phyloP scores from a whole-genome alignment of 1,284 basidiomycete genomes.

The Ustilago trichophora region DNA sequence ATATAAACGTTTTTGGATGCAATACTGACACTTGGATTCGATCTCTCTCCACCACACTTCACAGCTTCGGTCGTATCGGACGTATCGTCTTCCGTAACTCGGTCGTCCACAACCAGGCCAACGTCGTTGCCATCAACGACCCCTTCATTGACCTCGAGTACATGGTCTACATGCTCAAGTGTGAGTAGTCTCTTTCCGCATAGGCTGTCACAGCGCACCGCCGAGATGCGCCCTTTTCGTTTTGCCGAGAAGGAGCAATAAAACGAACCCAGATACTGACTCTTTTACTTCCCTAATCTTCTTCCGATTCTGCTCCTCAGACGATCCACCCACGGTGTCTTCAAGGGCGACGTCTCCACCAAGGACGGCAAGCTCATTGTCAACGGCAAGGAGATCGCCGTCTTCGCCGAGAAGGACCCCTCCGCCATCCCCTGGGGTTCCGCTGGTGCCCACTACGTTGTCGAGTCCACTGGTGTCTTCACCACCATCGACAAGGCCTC shows the following conservation, averaged over 20 bases:
- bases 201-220: too few relatives aligned
- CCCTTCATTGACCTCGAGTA: slow-evolving; percentile 90
- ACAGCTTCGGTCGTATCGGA: slow-evolving; percentile 65
- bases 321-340: slow-evolving; percentile 97
- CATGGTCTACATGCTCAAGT: slow-evolving; percentile 93
- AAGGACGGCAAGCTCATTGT: slow-evolving; percentile 91
- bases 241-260: too few relatives aligned
- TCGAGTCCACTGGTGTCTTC: slow-evolving; percentile 99
- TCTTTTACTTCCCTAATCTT: neutral
- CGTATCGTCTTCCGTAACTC: slow-evolving; percentile 89
- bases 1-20: too few relatives aligned
- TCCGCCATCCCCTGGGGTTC: slow-evolving; percentile 83
- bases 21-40: slow-evolving; percentile 1
- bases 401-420: slow-evolving; percentile 87
- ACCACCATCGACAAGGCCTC: slow-evolving; percentile 88
- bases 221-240: neutral
- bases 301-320: too few relatives aligned
- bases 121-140: slow-evolving; percentile 68
- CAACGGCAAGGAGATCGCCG: slow-evolving; percentile 80
- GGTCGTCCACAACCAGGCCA: slow-evolving; percentile 48
- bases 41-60: neutral
- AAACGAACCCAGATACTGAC: neutral
- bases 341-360: slow-evolving; percentile 83
- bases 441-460: slow-evolving; percentile 87
- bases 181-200: too few relatives aligned